Conservation (phyloP, 768 basidiomycete species). For the Calocybe indica region DNA sequence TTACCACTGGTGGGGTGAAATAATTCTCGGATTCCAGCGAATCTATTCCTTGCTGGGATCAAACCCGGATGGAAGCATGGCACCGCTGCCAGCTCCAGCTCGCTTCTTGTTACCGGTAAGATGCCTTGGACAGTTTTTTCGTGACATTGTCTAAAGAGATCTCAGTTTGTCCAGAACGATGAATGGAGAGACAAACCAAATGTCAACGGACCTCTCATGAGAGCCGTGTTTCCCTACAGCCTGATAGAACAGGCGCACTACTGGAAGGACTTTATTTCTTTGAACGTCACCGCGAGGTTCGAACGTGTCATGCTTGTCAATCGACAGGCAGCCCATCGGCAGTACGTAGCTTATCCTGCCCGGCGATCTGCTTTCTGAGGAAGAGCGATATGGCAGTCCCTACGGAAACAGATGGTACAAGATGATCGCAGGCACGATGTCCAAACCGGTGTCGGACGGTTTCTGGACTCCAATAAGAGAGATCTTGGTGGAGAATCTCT, state of each 20-base stretch:
- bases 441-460: slow-evolving; percentile 15
- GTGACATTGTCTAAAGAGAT: not conserved
- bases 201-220: slow-evolving; percentile 59
- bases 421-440: slow-evolving; percentile 29
- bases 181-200: slow-evolving; percentile 58
- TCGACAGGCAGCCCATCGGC: slow-evolving; percentile 53
- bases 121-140: not conserved
- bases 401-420: slow-evolving; percentile 23
- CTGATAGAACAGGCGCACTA: slow-evolving; percentile 53
- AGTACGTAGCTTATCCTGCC: slow-evolving; percentile 19
- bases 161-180: slow-evolving; percentile 16
- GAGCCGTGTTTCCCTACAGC: slow-evolving; percentile 55
- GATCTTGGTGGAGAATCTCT: slow-evolving; percentile 19
- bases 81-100: slow-evolving; percentile 16
- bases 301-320: slow-evolving; percentile 56
- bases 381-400: slow-evolving; percentile 15
- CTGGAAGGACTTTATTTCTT: slow-evolving; percentile 52
- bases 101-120: slow-evolving; percentile 32
- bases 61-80: slow-evolving; percentile 1
- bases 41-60: slow-evolving; percentile 24
- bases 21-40: slow-evolving; percentile 37
- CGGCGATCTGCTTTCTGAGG: not conserved
- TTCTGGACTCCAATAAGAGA: slow-evolving; percentile 32
- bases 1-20: slow-evolving; percentile 44
- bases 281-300: slow-evolving; percentile 49